Evolutionary conservation across 306 rosid genomes (phyloP), one percentile per base, ranked within the genome.

Genomic region (Castanospermum australe): DNA sequence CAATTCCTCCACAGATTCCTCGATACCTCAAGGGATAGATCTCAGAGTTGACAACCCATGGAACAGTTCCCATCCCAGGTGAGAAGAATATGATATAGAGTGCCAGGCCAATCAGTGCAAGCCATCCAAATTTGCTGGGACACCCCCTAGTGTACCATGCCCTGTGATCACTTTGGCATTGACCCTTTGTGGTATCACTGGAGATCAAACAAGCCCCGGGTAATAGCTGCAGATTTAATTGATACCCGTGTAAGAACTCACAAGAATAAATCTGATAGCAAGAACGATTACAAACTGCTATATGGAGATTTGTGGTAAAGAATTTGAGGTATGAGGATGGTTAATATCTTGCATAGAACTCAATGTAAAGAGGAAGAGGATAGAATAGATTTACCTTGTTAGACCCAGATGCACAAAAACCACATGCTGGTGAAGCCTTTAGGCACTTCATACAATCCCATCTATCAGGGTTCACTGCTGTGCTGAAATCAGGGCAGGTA

Each of bases 41-140:
- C 81, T 90, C 91, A 7, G 95, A 88, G 55, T 90, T 88, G 6
- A 90, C 81, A 71, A 88, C 88, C 95, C 95, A 90, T 24, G 95
- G 92, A 13, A 83, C 86, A 13, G 90, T 86, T 54, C 90, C 95
- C 95, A 87, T 88, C 3, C 95, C 91, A 1, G 91, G 92, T 17
- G 95, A 85, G 83, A 88, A 90, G 75, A 67, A 88, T 13, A 88
- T 54, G 69, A 87, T 90, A 71, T 90, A 90, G 6, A 88, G 76
- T 47, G 69, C 92, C 14, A 87, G 70, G 3, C 86, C 90, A 14
- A 63, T 0, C 2, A 91, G 75, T 15, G 95, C 92, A 72, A 85
- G 56, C 83, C 87, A 88, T 12, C 95, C 92, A 2, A 0, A 15
- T 56, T 88, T 85, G 84, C 92, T 90, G 0, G 95, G 92, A 75